Evolutionary conservation across 441 rosid species (phyloP).

Genomic region (Capsella rubella): DNA sequence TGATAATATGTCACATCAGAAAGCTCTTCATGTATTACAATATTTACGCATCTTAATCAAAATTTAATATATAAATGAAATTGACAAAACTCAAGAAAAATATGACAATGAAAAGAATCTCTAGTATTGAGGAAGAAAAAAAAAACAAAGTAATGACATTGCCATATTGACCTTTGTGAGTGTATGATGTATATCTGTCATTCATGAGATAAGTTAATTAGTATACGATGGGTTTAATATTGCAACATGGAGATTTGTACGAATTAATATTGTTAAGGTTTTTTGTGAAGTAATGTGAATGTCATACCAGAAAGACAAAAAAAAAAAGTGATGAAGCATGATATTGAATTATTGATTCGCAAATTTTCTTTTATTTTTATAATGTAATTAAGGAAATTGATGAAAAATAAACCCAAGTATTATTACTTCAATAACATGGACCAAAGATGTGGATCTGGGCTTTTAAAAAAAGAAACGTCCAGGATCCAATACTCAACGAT

Average conservation of each 20-base stretch:
- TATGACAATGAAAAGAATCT: conserved; percentile 19
- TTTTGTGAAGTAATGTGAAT: not conserved
- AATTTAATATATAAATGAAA: not conserved
- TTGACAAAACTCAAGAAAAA: not conserved
- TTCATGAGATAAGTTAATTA: too few species aligned
- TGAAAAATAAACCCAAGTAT: too few species aligned
- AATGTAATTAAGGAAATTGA: too few species aligned
- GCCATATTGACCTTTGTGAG: not conserved
- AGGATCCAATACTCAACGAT: not conserved
- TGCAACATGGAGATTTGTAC: not conserved
- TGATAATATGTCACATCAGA: conserved; percentile 18
- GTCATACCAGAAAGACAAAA: too few species aligned
- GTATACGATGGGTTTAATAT: not conserved
- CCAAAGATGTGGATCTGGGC: conserved; percentile 32
- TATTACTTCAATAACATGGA: not conserved
- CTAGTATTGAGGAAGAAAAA: not conserved
- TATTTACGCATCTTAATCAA: not conserved
- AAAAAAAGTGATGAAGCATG: too few species aligned
- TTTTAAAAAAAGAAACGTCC: not conserved
- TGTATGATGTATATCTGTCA: not conserved
- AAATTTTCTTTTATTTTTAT: too few species aligned
- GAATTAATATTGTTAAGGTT: not conserved
- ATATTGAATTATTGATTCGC: too few species aligned
- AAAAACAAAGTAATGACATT: not conserved
- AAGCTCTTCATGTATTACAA: conserved; percentile 2